Base-by-base conservation (phyloP, 2,329 filamentous ascomycete species). In the Periconia sp. region DNA sequence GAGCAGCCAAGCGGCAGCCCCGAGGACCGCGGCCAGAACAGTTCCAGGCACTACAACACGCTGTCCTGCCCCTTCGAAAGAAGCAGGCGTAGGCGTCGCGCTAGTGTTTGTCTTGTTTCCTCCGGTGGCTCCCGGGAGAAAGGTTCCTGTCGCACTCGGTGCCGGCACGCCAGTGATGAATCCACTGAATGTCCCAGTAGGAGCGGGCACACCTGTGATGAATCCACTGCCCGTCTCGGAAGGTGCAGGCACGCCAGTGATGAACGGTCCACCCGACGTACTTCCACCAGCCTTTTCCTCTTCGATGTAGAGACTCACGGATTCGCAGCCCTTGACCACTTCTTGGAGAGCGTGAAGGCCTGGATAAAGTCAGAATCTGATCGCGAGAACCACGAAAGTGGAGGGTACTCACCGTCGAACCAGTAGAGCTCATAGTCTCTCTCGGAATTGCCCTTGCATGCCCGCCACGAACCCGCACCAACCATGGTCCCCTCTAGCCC, bases 391-490 rank as follows among this genome's bases (percentile, higher is more conserved):
- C n/a, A n/a, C n/a, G 10, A n/a, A 33, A 16, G 24, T 11, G 22
- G 24, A 17, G 21, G 19, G n/a, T 9, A 29, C 37, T 36, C 31
- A 43, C 43, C 42, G 32, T 50, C 47, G 24, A 40, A 50, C 39
- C 34, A 46, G 17, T 36, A 43, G 10, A 50, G 16, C 35, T 36
- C 39, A 25, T 50, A 50, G 28, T 50, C 46, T 16, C 13, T 18
- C 9, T 24, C 30, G 3, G 38, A 28, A 22, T 40, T 36, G 12
- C 25, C 26, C 18, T 32, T 41, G 39, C 47, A 50, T 5, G 43
- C 43, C 3, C 47, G 30, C 39, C 38, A 46, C 3, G 26, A 29
- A 5, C 34, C 43, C 26, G 43, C 30, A 3, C 39, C 39, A 10
- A 35, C 23, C 16, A 33, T 11, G 5, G 33, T 25, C 12, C 18